Base-by-base conservation (phyloP, 345 rosid genomes). In the Rubroshorea leprosula region DNA sequence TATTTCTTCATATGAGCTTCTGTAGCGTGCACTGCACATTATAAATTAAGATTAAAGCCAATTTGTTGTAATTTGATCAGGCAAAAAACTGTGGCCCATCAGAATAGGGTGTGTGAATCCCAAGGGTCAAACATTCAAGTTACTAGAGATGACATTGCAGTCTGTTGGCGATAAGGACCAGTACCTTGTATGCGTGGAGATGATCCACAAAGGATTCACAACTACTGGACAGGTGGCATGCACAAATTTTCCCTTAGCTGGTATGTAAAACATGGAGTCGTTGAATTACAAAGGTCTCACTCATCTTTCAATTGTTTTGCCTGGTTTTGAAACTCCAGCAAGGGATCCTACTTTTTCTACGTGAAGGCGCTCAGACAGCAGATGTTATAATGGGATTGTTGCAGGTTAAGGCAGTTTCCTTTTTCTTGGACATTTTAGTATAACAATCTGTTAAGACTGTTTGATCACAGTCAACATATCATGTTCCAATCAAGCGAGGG, bases 101-200 rank as follows among this genome's bases (percentile, higher is more conserved):
- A 73, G 92, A 67, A 65, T 85, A 26, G 92, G 88, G 26, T 61
- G 75, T 75, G 53, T 80, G 68, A 72, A 63, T 17, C 65, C 73
- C 51, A 68, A 66, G 62, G 66, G 31, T 44, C 72, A 69, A 55
- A 51, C 76, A 23, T 70, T 86, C 21, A 59, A 62, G 57, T 68
- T 79, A 52, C 73, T 81, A 0, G 70, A 72, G 78, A 64, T 61
- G 69, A 63, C 68, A 22, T 78, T 85, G 84, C 79, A 75, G 21
- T 73, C 75, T 43, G 63, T 80, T 51, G 49, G 68, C 4, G 46
- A 49, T 1, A 44, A 75, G 38, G 86, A 85, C 62, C 71, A 71
- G 66, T 78, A 76, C 61, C 80, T 82, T 58, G 60, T 78, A 51
- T 76, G 84, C 68, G 24, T 77, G 65, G 88, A 82, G 74, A 68